Evolutionary conservation across 345 rosid species (phyloP), one percentile per base, ranked within the genome.

Genomic region (Draba incana): DNA sequence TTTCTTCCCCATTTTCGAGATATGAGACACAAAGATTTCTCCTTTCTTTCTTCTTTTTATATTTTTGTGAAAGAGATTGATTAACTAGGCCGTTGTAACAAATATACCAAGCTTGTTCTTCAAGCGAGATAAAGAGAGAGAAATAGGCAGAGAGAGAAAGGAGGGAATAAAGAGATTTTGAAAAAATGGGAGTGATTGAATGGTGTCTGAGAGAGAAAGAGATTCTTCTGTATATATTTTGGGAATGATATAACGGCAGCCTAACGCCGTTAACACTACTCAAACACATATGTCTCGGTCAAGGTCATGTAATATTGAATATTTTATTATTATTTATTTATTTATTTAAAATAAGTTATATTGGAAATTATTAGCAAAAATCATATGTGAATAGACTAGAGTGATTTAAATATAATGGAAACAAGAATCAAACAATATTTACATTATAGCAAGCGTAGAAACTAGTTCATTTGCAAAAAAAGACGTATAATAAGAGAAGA

Each of bases 1-100:
- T 77, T 82, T 88, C 86, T 87, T 88, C 72, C 87, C 89, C 99
- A 89, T 90, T 81, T 79, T 74, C 42, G 24, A 62, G 45, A 67
- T 31, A 52, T 27, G 4, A 58, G 51, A 1, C 50, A 6, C 13
- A 3, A 52, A 42, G 9, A 44, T 51, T 1, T 24, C 4, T 33
- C 13, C 27, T 66, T 42, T 64, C 31, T 13, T 66, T 14, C 16
- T 23, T 35, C 9, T 35, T n/a, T 57, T 58, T n/a, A 23, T 30
- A 50, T n/a, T n/a, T 30, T 6, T 58, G 24, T 50, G 27, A 27
- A 57, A 42, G 45, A 41, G 55, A 11, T 33, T 43, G 65, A 57
- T 42, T 31, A 59, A 74, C 54, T 1, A 53, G 57, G 11, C 62
- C 64, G 73, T 62, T 55, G 48, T 12, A 55, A 75, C 74, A 75